These are phyloP conservation scores for Venturia aucupariae DNA, from an alignment of 2,329 filamentous ascomycete species.

Conservation along the genomic window DNA sequence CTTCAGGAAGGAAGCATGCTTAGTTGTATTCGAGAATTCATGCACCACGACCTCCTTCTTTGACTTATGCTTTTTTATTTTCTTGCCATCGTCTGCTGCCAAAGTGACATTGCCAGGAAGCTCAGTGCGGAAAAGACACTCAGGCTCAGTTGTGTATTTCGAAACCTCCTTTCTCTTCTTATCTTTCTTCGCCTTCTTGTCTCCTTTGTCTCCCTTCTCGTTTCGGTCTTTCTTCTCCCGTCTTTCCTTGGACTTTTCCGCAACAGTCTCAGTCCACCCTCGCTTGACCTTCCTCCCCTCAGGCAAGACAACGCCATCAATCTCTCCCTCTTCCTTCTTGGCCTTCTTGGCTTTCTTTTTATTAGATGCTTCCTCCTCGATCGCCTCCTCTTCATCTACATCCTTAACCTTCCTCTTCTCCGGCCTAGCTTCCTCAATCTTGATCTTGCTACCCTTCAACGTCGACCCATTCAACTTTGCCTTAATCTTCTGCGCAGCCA, in stretches of 20 bases:
- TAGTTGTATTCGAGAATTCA: conserved; percentile 79
- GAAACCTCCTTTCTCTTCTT: conserved; percentile 52
- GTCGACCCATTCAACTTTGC: conserved; percentile 84
- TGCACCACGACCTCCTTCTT: conserved; percentile 60
- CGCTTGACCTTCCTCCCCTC: conserved; percentile 73
- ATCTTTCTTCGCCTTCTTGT: conserved; percentile 45
- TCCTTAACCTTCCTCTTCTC: conserved; percentile 39
- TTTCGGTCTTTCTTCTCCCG: conserved; percentile 32
- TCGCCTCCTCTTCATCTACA: conserved; percentile 36
- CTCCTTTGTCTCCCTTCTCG: conserved; percentile 39
- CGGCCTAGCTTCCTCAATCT: conserved; percentile 70
- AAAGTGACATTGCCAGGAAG: conserved; percentile 52
- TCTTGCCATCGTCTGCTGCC: conserved; percentile 38
- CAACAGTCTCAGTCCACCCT: conserved; percentile 69
- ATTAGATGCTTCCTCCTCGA: conserved; percentile 24
- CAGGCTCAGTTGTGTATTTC: conserved; percentile 70
- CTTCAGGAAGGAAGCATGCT: conserved; percentile 75
- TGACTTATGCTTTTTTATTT: conserved; percentile 51
- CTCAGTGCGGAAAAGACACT: conserved; percentile 77
- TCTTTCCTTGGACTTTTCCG: conserved; percentile 31
- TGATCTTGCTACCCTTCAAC: conserved; percentile 75
- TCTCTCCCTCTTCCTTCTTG: conserved; percentile 42
- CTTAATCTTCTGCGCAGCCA: conserved; percentile 82
- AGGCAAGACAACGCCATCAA: conserved; percentile 63
- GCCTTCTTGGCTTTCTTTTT: conserved; percentile 23